Evolutionary conservation across 2,329 filamentous ascomycete species (phyloP).

Genomic region (Didymella keratinophila): DNA sequence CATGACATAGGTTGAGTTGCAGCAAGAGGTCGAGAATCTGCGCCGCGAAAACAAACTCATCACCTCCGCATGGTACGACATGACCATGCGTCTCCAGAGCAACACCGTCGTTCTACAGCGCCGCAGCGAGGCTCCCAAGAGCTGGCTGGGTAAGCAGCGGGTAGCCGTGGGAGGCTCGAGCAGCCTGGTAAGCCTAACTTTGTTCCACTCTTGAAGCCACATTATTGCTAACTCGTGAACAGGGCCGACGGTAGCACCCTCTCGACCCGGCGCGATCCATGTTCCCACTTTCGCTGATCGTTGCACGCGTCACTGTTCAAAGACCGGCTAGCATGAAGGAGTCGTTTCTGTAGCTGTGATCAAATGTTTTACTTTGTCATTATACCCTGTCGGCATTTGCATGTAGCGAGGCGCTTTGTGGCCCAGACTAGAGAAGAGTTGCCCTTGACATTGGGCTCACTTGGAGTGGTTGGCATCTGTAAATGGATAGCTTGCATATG

Average conservation of each 20-base stretch:
- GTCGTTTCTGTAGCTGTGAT: background rate
- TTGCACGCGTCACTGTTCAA: constrained; percentile 6
- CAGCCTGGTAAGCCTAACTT: constrained; percentile 26
- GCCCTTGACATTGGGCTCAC: background rate
- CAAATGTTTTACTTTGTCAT: constrained; percentile 22
- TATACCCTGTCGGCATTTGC: constrained; percentile 23
- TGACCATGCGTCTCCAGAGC: constrained; percentile 79
- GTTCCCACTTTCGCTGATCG: constrained; percentile 18
- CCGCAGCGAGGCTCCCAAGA: constrained; percentile 76
- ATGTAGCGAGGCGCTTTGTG: constrained; percentile 20
- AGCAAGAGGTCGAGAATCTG: constrained; percentile 69
- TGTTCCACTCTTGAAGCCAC: background rate
- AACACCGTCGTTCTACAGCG: constrained; percentile 82
- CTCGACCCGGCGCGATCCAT: constrained; percentile 23
- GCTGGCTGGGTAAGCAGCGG: constrained; percentile 86
- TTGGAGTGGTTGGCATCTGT: constrained; percentile 3
- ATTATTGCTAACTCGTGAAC: background rate
- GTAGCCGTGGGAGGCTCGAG: constrained; percentile 48
- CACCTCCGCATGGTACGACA: constrained; percentile 85
- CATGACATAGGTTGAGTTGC: constrained; percentile 38
- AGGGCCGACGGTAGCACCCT: constrained; percentile 34
- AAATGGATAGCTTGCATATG: constrained; percentile 12
- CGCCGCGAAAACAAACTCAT: constrained; percentile 81
- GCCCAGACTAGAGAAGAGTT: constrained; percentile 1
- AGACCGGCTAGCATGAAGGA: background rate